Evolutionary conservation across 768 basidiomycete species (phyloP).

Genomic region (Phylloporus rhodoxanthus): DNA sequence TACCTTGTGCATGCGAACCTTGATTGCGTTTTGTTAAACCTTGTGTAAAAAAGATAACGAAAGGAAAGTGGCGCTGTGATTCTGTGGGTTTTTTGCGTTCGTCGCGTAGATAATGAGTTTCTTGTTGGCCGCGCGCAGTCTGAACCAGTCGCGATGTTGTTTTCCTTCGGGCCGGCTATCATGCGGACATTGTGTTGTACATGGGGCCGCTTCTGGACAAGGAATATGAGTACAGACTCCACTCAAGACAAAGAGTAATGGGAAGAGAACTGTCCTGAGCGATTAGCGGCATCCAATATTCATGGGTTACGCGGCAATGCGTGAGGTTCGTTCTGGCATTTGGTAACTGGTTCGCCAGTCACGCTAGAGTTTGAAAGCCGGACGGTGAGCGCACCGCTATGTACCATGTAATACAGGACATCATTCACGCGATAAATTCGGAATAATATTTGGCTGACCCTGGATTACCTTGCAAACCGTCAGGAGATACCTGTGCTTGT

Average conservation of each 20-base stretch:
- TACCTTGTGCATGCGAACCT: conserved; percentile 15
- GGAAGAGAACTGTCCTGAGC: neutral
- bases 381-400: neutral
- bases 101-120: conserved; percentile 6
- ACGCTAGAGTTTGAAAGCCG: neutral
- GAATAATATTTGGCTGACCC: neutral
- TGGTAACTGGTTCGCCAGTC: too few relatives aligned
- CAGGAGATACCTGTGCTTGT: neutral
- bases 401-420: neutral
- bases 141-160: neutral
- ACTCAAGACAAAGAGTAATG: neutral
- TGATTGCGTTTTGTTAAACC: conserved; percentile 10
- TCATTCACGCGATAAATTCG: neutral
- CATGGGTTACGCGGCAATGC: neutral
- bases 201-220: neutral
- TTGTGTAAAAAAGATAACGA: conserved; percentile 9
- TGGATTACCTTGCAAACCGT: neutral
- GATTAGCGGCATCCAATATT: neutral
- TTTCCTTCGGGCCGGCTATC: neutral
- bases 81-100: conserved; percentile 7
- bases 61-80: neutral
- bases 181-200: neutral
- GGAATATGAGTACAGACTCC: neutral
- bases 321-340: neutral
- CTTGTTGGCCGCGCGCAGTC: neutral